Evolutionary conservation across 2,329 filamentous ascomycete species (phyloP), one percentile per base, ranked within the genome.

Genomic region (Fusarium sp.): DNA sequence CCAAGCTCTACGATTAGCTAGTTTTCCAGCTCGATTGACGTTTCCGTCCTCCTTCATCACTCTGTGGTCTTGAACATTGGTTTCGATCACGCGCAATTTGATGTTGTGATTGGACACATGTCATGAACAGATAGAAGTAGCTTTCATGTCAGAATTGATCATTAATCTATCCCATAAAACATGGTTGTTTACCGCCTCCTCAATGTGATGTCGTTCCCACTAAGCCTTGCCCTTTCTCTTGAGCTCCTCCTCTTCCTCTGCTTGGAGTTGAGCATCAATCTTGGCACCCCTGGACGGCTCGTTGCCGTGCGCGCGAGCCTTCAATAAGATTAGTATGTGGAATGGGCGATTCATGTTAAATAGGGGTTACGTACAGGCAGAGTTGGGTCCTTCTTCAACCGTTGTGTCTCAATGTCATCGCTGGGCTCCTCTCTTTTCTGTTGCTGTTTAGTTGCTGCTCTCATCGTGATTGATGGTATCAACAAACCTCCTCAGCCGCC

Each of bases 271-370:
- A 62, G 91, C 86, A 77, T 93, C 91, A 62, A 93, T 85, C 83
- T 91, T 86, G 23, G 91, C 91, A 16, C 91, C 91, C 75, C 83
- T 87, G 18, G 88, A 91, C 2, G 91, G 91, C 80, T 93, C 85
- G 77, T 93, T 93, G 65, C 90, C 90, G 76, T 93, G 90, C 69
- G 84, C 76, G 71, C 81, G 86, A 60, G 90, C 91, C 87, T 86
- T 44, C 6, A 23, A n/a, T 31, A 9, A 25, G 33, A 59, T 63
- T 60, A 55, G 68, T 23, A 66, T 53, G 6, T 50, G 4, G n/a
- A 8, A 14, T 36, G 25, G 36, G 20, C 31, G 34, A 49, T 16
- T 20, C 13, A 44, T 14, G 27, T 25, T 18, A 38, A 4, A 20
- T 11, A 42, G 29, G 18, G 25, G 18, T n/a, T n/a, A 75, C 84